Base-by-base conservation (phyloP, 768 basidiomycete species). In the Scleroderma bovista region DNA sequence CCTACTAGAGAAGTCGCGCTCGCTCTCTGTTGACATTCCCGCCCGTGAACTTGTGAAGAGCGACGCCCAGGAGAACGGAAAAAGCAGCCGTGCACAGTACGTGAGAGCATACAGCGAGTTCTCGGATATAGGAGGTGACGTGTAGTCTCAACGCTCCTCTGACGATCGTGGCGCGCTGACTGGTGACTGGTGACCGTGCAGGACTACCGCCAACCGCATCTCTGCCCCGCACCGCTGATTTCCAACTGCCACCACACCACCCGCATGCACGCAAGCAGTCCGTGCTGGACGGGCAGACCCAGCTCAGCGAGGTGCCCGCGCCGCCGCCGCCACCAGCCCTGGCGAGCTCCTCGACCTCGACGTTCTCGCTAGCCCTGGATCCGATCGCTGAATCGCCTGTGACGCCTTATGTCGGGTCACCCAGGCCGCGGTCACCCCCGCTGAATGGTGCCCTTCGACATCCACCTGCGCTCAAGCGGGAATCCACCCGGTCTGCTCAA, bases 251-350 rank as follows among this genome's bases (percentile, higher is more conserved):
- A 1, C 69, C 79, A 1, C 74, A 78, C 37, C 88, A 90, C 58
- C 88, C 88, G 0, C 88, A 90, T 53, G 88, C 85, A 0, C 79
- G 88, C 31, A 90, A 89, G 62, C 73, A 80, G 17, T 90, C 87
- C 16, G 66, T 87, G 3, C 50, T 81, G 11, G 83, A 85, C 56
- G 79, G 77, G 2, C 72, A 70, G 16, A 48, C 68, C 7, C 67
- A 67, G 40, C 46, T 71, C 22, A 62, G 67, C 31, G 67, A 67
- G 54, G 52, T 60, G n/a, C 55, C 55, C 34, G 39, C 58, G 1
- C 46, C 56, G 13, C 56, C 47, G 4, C 26, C 50, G 1, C 51
- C 50, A n/a, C 44, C 58, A 58, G 71, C 37, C 64, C 57, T 53
- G 22, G 29, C 54, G 16, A 62, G 62, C 32, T 69, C 79, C 1